Evolutionary conservation across 176 grass and related monocot species (phyloP).

Genomic region (Aegilops speltoides): DNA sequence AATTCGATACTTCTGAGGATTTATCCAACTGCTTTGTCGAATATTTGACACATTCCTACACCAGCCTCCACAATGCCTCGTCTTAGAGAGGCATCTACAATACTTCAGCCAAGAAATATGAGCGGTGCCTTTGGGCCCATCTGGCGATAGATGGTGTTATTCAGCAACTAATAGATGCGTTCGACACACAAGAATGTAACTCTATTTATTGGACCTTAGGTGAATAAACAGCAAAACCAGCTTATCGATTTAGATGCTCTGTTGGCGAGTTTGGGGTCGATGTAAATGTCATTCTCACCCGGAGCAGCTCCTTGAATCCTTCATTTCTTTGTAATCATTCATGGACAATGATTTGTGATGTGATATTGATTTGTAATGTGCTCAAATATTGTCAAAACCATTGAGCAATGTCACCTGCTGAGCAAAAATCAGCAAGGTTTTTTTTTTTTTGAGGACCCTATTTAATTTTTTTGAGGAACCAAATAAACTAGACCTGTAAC

Average conservation of each 20-base stretch:
- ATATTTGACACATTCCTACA: neutral
- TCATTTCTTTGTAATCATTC: neutral
- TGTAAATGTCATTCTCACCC: neutral
- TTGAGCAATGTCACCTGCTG: neutral
- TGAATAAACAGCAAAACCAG: constrained; percentile 7
- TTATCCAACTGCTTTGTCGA: neutral
- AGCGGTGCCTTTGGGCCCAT: neutral
- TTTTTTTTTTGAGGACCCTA: too few species aligned
- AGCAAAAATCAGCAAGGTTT: neutral
- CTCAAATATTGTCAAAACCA: neutral
- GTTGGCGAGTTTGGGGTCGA: neutral
- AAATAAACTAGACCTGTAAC: too few species aligned
- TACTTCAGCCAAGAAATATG: neutral
- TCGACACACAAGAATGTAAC: neutral
- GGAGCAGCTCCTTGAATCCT: neutral
- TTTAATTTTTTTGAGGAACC: too few species aligned
- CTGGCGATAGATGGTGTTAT: neutral
- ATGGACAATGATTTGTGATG: neutral
- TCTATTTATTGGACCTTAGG: neutral
- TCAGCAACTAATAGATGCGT: neutral
- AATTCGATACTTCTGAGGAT: constrained; percentile 61
- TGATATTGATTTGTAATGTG: neutral
- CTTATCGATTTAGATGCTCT: neutral
- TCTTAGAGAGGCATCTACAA: constrained; percentile 6
- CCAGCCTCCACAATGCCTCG: neutral